A percentile compares a stretch with the other conserved stretches of the same genome.
Conservation (phyloP, 179 eudicot species). For the Silene noctiflora region DNA sequence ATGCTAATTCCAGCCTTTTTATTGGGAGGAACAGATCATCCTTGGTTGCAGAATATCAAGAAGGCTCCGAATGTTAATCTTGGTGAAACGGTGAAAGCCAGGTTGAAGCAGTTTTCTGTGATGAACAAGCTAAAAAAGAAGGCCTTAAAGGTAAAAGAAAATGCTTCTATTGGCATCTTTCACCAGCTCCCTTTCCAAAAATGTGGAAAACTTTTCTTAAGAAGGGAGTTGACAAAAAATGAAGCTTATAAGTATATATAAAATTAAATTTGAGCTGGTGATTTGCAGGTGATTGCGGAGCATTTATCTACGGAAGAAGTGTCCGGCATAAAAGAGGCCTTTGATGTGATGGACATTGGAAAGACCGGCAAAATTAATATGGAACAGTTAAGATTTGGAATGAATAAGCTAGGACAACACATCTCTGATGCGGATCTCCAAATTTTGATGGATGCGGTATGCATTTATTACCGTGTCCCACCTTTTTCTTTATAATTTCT, state of each 20-base stretch:
- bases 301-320: slow-evolving; percentile 75
- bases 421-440: slow-evolving; percentile 69
- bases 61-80: slow-evolving; percentile 72
- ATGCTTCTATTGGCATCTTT: neutral
- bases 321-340: slow-evolving; percentile 78
- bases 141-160: slow-evolving; percentile 55
- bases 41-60: slow-evolving; percentile 70
- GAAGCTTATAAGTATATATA: neutral
- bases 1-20: slow-evolving; percentile 15
- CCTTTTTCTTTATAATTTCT: neutral
- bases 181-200: neutral
- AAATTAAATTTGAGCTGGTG: neutral
- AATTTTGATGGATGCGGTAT: slow-evolving; percentile 68
- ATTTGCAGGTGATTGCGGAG: slow-evolving; percentile 69
- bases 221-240: neutral
- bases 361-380: slow-evolving; percentile 60
- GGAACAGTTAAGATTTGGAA: slow-evolving; percentile 59
- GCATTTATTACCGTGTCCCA: slow-evolving; percentile 13
- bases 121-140: slow-evolving; percentile 88
- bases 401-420: slow-evolving; percentile 67
- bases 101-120: slow-evolving; percentile 80
- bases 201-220: neutral
- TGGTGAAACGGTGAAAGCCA: slow-evolving; percentile 82
- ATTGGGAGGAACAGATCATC: slow-evolving; percentile 11
- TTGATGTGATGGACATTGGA: slow-evolving; percentile 62